Conservation (phyloP, 306 rosid species). For the Trifolium dubium region DNA sequence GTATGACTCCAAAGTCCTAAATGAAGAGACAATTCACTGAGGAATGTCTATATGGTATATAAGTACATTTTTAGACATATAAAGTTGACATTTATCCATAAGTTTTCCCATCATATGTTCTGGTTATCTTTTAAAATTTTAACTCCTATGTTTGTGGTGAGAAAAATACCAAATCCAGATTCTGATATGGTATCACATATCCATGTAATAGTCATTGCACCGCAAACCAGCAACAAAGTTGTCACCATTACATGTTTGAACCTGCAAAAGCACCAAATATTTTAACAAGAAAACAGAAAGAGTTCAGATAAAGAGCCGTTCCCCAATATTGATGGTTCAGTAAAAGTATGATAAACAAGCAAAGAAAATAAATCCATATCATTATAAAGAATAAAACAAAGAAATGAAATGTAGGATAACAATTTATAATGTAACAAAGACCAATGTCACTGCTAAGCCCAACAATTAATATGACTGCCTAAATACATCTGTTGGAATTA, state of each 20-base stretch:
- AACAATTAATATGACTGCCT: constrained; percentile 28
- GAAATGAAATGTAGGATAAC: not conserved
- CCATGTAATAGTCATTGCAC: constrained; percentile 95
- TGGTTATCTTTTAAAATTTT: constrained; percentile 22
- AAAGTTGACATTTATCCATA: not conserved
- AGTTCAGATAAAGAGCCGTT: not conserved
- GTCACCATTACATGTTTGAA: constrained; percentile 91
- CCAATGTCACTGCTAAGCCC: constrained; percentile 26
- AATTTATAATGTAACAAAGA: constrained; percentile 28
- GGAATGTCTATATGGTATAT: constrained; percentile 7
- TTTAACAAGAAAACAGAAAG: constrained; percentile 20
- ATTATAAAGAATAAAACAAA: constrained; percentile 22
- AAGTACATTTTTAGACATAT: constrained; percentile 6
- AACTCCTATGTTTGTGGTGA: constrained; percentile 35
- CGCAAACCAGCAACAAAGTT: constrained; percentile 75
- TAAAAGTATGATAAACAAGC: constrained; percentile 17
- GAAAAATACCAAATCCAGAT: constrained; percentile 87
- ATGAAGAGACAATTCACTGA: not conserved
- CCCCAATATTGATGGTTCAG: constrained; percentile 15
- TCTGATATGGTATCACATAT: constrained; percentile 96
- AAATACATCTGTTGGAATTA: constrained; percentile 12
- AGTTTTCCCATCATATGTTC: constrained; percentile 6
- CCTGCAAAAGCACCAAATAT: constrained; percentile 59
- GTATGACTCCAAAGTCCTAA: not conserved
- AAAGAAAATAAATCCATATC: constrained; percentile 26